Percentiles rank a stretch among this genome's conserved stretches.
Evolutionary conservation across 306 rosid genomes (phyloP).

Genomic region (Lotus japonicus): DNA sequence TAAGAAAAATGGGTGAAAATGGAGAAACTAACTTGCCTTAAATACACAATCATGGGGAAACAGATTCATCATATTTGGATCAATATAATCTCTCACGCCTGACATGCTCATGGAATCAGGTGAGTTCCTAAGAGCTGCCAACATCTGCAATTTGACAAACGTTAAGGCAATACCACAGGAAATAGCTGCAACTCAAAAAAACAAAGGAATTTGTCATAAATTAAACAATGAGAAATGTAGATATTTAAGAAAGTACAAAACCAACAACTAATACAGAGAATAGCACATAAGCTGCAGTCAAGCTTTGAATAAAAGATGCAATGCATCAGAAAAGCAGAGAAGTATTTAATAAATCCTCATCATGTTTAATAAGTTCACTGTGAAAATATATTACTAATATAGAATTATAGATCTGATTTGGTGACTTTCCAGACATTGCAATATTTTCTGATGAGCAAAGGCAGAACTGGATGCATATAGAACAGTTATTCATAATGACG

Average conservation of each 20-base stretch:
- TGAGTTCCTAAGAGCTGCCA: slow-evolving; percentile 66
- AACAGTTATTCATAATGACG: neutral
- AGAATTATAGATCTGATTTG: neutral
- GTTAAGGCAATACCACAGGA: slow-evolving; percentile 12
- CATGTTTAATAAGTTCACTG: neutral
- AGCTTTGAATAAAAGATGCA: neutral
- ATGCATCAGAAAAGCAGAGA: neutral
- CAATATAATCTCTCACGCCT: slow-evolving; percentile 71
- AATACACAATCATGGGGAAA: slow-evolving; percentile 96
- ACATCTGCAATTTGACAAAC: slow-evolving; percentile 62
- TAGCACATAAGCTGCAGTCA: too few species aligned
- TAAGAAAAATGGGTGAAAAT: neutral
- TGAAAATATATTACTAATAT: neutral
- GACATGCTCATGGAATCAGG: slow-evolving; percentile 79
- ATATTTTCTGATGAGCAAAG: neutral
- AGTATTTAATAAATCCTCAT: neutral
- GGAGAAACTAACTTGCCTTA: slow-evolving; percentile 48
- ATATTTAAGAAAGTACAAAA: neutral
- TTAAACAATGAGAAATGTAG: neutral
- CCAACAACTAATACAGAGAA: too few species aligned
- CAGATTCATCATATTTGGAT: slow-evolving; percentile 85
- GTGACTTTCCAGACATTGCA: neutral
- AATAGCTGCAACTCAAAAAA: slow-evolving; percentile 5
- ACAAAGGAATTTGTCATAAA: neutral
- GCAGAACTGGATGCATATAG: neutral